Base-by-base conservation (phyloP, 768 basidiomycete species). In the Auriscalpium vulgare region DNA sequence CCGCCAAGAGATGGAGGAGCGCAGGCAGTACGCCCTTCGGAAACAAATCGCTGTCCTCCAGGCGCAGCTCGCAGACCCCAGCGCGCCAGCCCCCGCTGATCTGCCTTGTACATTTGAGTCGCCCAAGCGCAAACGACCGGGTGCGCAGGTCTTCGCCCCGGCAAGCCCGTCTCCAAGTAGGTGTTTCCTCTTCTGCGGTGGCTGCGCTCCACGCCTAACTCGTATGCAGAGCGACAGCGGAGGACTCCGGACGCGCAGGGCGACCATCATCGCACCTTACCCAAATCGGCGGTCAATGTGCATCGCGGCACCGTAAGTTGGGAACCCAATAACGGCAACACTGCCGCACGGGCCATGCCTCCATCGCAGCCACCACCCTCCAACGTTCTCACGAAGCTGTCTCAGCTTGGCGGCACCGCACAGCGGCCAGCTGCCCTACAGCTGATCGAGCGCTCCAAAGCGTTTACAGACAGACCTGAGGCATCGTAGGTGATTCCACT, bases 81-180 rank as follows among this genome's bases (percentile, higher is more conserved):
- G 74, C 10, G 55, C 62, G 48, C 55, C 47, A 44, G 55, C 29
- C 1, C 40, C 45, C 8, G 37, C 51, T 55, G 51, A 49, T 44
- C 57, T 54, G 34, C 56, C 45, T 21, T 37, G 46, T 37, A n/a
- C 38, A 44, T 45, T 49, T 37, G 55, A 60, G 19, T 75, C 79
- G 7, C 78, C 79, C 9, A 81, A 82, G 66, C 72, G 78, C 57
- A 83, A 78, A 67, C 69, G 69, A 46, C 60, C 61, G 10, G 71
- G 75, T 9, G 57, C 72, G 3, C 66, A 69, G 2, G 63, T 79
- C 13, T 62, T 78, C 34, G 83, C 74, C 1, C 83, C 83, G 6
- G 67, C 77, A 0, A 85, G 83, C 0, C 88, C 88, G 9, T 87
- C 88, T 37, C 84, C 84, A 4, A 86, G 86, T 88, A 29, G 29